A percentile compares a stretch with the other conserved stretches of the same genome.
These are phyloP conservation scores for Coemansia sp. DNA, from an alignment of 192 early-diverging fungal species.

Conservation along the genomic window DNA sequence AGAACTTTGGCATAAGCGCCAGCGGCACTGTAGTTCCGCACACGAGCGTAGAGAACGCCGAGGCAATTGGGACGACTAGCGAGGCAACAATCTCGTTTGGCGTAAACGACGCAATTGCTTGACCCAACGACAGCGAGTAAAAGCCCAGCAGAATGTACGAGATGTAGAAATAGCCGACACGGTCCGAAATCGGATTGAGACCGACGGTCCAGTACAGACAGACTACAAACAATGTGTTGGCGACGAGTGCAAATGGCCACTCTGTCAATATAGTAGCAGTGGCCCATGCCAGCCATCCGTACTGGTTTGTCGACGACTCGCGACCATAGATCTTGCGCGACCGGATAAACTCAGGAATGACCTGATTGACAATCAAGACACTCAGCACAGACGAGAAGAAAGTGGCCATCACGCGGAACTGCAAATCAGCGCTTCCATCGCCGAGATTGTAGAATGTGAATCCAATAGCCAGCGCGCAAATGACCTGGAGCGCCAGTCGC, in stretches of 20 bases:
- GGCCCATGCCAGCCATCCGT: slow-evolving; percentile 63
- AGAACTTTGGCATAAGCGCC: slow-evolving; percentile 58
- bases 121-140: slow-evolving; percentile 57
- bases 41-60: slow-evolving; percentile 58
- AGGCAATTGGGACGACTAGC: slow-evolving; percentile 62
- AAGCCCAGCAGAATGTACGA: slow-evolving; percentile 52
- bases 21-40: slow-evolving; percentile 62
- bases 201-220: slow-evolving; percentile 64
- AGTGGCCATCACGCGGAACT: slow-evolving; percentile 59
- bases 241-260: slow-evolving; percentile 60
- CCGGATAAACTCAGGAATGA: slow-evolving; percentile 61
- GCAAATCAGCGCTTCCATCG: slow-evolving; percentile 55
- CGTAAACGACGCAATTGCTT: slow-evolving; percentile 57
- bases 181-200: slow-evolving; percentile 47
- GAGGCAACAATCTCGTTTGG: slow-evolving; percentile 59
- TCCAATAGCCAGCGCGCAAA: slow-evolving; percentile 60
- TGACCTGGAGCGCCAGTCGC: slow-evolving; percentile 55
- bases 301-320: slow-evolving; percentile 61
- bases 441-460: slow-evolving; percentile 67
- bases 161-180: slow-evolving; percentile 62
- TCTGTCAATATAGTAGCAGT: slow-evolving; percentile 60
- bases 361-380: slow-evolving; percentile 58
- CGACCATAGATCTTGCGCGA: slow-evolving; percentile 63
- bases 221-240: slow-evolving; percentile 55
- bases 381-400: slow-evolving; percentile 54